Conservation (phyloP, 2,329 filamentous ascomycete species). For the Coniella vitis region DNA sequence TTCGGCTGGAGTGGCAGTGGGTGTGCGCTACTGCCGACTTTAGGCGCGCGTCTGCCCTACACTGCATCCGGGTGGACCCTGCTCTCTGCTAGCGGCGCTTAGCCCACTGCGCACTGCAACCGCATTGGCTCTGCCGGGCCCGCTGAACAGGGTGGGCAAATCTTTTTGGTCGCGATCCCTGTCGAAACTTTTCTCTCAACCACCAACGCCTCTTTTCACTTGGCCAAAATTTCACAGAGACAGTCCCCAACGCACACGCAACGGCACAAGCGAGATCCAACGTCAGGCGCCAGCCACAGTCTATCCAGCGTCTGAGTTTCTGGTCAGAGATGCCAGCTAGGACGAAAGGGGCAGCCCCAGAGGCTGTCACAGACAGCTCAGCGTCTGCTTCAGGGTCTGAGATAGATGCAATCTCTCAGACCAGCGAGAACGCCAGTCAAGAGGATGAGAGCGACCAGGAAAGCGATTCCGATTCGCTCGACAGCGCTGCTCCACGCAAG, state of each 20-base stretch:
- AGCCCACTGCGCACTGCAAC: not conserved
- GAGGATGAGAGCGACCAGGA: not conserved
- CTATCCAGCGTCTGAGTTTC: too few species aligned
- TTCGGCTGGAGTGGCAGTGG: too few species aligned
- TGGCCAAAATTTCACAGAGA: too few species aligned
- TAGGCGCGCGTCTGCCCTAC: slow-evolving; percentile 14
- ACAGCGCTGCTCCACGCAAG: slow-evolving; percentile 31
- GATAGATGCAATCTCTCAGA: not conserved
- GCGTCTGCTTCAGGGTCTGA: slow-evolving; percentile 2
- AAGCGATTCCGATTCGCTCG: slow-evolving; percentile 41
- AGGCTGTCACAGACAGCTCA: slow-evolving; percentile 1
- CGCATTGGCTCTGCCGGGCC: too few species aligned
- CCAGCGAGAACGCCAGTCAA: slow-evolving; percentile 17
- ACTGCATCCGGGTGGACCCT: not conserved
- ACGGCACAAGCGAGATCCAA: too few species aligned
- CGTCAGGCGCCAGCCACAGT: too few species aligned
- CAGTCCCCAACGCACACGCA: too few species aligned
- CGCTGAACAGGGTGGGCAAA: too few species aligned
- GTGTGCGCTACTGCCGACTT: not conserved
- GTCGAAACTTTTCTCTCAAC: not conserved
- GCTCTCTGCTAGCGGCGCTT: not conserved
- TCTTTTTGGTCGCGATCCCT: not conserved
- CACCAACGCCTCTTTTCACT: too few species aligned
- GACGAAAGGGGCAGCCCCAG: slow-evolving; percentile 2
- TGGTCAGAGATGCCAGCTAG: slow-evolving; percentile 7